These are phyloP conservation scores for Loxodes magnus DNA, from an alignment of 73 alveolate species.

Conservation along the genomic window DNA sequence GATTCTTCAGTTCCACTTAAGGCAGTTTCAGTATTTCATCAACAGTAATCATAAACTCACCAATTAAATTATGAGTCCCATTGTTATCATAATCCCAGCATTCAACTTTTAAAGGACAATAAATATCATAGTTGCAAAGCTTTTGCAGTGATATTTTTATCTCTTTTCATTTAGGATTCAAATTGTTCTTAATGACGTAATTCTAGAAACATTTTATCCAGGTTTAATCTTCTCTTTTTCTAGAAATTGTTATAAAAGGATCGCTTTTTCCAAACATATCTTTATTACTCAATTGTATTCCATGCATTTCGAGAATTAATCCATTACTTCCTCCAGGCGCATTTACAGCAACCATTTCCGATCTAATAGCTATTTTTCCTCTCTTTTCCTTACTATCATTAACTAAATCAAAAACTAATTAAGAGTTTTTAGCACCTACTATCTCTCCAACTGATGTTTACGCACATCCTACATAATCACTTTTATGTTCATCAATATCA, in stretches of 20 bases:
- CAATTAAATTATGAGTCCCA: conserved; percentile 24
- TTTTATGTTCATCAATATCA: too few relatives aligned
- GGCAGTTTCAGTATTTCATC: too few relatives aligned
- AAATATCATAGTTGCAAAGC: conserved; percentile 57
- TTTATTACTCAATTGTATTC: not conserved
- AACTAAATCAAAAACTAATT: too few relatives aligned
- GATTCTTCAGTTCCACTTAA: too few relatives aligned
- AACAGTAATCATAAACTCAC: conserved; percentile 3
- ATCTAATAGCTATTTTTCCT: too few relatives aligned
- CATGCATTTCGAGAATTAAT: not conserved
- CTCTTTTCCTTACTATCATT: too few relatives aligned
- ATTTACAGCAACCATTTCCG: conserved; percentile 11
- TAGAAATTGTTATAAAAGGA: not conserved
- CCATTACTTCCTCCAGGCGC: not conserved
- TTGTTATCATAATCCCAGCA: conserved; percentile 41
- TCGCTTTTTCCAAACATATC: conserved; percentile 2
- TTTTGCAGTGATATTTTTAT: conserved; percentile 33
- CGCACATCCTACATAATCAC: too few relatives aligned
- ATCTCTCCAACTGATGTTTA: too few relatives aligned
- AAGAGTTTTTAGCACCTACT: too few relatives aligned
- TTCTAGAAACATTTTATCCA: conserved; percentile 11
- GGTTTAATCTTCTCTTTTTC: not conserved
- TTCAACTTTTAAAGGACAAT: conserved; percentile 36
- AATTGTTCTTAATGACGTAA: conserved; percentile 8
- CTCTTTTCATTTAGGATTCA: conserved; percentile 28